Evolutionary conservation across 306 rosid genomes (phyloP).

Genomic region (Castanospermum australe): DNA sequence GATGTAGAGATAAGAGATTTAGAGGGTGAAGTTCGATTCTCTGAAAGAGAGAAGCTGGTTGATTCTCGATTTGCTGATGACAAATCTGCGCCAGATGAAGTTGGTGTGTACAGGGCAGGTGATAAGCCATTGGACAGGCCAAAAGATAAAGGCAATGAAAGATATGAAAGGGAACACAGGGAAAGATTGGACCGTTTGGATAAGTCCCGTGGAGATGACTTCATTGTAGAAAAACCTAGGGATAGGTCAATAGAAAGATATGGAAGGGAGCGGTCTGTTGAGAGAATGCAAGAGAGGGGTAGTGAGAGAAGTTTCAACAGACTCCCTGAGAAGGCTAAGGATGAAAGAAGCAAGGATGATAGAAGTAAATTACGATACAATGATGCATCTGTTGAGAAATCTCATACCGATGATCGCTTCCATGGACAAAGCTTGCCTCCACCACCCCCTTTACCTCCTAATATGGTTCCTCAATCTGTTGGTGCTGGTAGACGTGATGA

Average conservation of each 20-base stretch:
- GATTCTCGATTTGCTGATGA: slow-evolving; percentile 75
- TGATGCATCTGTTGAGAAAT: slow-evolving; percentile 66
- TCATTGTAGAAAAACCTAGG: slow-evolving; percentile 63
- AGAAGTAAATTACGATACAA: slow-evolving; percentile 74
- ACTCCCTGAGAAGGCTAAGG: slow-evolving; percentile 78
- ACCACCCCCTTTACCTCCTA: slow-evolving; percentile 97
- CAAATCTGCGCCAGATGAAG: slow-evolving; percentile 68
- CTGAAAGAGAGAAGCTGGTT: slow-evolving; percentile 78
- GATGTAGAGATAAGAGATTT: slow-evolving; percentile 72
- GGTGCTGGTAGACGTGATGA: slow-evolving; percentile 90
- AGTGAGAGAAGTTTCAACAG: slow-evolving; percentile 75
- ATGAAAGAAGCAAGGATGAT: slow-evolving; percentile 75
- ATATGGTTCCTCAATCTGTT: slow-evolving; percentile 90
- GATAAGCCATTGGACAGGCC: slow-evolving; percentile 80
- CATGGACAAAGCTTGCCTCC: slow-evolving; percentile 97
- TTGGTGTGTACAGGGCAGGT: slow-evolving; percentile 50
- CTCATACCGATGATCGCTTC: slow-evolving; percentile 84
- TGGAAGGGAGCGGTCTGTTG: slow-evolving; percentile 92
- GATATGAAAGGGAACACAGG: slow-evolving; percentile 86
- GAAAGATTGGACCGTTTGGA: slow-evolving; percentile 85
- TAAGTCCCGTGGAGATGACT: slow-evolving; percentile 85
- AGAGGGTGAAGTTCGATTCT: slow-evolving; percentile 66
- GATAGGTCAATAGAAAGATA: slow-evolving; percentile 91
- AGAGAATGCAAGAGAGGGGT: slow-evolving; percentile 75
- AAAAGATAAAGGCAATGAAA: slow-evolving; percentile 80